A percentile compares a stretch with the other conserved stretches of the same genome.
Evolutionary conservation across 192 early-diverging fungal genomes (phyloP).

Genomic region (Oehlia diaphana): DNA sequence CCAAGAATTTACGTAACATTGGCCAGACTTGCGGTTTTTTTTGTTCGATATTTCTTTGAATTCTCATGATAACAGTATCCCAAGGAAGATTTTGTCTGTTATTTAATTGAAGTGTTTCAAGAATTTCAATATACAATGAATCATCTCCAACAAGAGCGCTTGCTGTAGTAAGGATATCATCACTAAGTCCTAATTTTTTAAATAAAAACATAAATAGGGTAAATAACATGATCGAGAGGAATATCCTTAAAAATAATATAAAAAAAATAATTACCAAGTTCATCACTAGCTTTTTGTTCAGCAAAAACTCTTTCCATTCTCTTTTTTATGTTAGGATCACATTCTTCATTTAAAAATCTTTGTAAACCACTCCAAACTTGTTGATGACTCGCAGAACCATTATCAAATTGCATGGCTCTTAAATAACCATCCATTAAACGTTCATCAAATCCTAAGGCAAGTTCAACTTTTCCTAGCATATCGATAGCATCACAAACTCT

Average conservation of each 20-base stretch:
- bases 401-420: conserved; percentile 44
- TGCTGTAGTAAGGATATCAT: conserved; percentile 34
- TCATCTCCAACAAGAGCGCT: conserved; percentile 37
- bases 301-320: conserved; percentile 44
- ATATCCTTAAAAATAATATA: neutral
- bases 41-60: conserved; percentile 29
- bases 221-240: neutral
- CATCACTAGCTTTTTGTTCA: conserved; percentile 41
- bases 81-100: conserved; percentile 45
- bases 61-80: conserved; percentile 37
- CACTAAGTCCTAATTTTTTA: conserved; percentile 31
- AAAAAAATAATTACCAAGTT: conserved; percentile 35
- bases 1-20: conserved; percentile 37
- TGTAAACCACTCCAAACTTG: conserved; percentile 46
- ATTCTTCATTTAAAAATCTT: conserved; percentile 37
- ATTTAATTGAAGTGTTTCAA: conserved; percentile 43
- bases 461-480: conserved; percentile 36
- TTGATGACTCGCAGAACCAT: conserved; percentile 42
- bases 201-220: neutral
- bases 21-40: conserved; percentile 40
- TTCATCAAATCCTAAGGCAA: conserved; percentile 31
- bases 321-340: conserved; percentile 29
- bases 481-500: conserved; percentile 25
- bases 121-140: conserved; percentile 42
- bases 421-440: conserved; percentile 39